Base-by-base conservation (phyloP, 169 alveolate genomes). In the Eimeria sp. region DNA sequence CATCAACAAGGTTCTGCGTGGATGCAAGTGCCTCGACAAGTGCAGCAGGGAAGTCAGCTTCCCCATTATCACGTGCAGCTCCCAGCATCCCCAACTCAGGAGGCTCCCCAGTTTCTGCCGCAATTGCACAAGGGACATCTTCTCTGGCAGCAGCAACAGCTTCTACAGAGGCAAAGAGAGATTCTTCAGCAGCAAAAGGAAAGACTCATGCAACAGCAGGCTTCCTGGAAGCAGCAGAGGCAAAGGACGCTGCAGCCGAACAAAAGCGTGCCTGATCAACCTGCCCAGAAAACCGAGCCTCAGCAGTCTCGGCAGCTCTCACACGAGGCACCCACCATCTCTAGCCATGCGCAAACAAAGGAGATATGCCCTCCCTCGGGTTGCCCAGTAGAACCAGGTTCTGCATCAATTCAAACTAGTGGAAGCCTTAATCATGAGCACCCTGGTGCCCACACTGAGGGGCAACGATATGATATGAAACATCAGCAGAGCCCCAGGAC, bases 61-160 rank as follows among this genome's bases (percentile, higher is more conserved):
- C 25, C 88, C 33, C 77, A 30, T 3, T 58, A 60, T 18, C 77
- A 25, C 60, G 37, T 37, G 77, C 90, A 83, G 30, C 80, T 64
- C 46, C 60, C 46, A 46, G 33, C 49, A 30, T 27, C 80, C 14
- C 33, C 66, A 6, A 37, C n/a, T 23, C 82, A 87, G 49, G 66
- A 43, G 6, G 6, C 52, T 9, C 82, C n/a, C 66, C 83, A 62
- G 68, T 37, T 56, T 16, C 27, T 18, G 46, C 54, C 64, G 66
- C 93, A 87, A 82, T 27, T 33, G 82, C 93, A 87, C 64, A 52
- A 72, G 82, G 93, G 56, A 23, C 62, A 64, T 25, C 54, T 87
- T 64, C 82, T 87, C 27, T 87, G 93, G 93, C 93, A 87, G 93
- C 93, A 87, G 77, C 93, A 87, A 52, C 93, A 87, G 58, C 93